Conservation (phyloP, 257 asterid species). For the Lycium ferocissimum region DNA sequence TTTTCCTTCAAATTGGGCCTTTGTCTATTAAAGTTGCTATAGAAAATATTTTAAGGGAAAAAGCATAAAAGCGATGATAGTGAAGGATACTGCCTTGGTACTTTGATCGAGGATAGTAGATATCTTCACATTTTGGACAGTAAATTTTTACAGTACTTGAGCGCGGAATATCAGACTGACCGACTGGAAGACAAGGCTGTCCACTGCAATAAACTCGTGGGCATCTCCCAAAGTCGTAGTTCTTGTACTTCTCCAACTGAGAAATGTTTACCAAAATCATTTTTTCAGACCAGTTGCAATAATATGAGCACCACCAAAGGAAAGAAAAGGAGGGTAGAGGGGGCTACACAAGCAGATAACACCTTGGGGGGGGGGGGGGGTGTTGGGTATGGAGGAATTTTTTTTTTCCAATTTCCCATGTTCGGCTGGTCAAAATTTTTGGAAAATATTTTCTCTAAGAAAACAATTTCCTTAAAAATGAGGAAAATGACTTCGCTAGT, state of each 20-base stretch:
- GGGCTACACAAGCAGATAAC: slow-evolving; percentile 26
- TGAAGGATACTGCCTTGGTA: slow-evolving; percentile 99
- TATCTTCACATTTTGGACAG: slow-evolving; percentile 96
- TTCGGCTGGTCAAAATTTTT: too few relatives aligned
- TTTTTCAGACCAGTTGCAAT: neutral
- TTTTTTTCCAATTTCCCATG: too few relatives aligned
- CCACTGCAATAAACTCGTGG: slow-evolving; percentile 96
- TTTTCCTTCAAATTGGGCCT: neutral
- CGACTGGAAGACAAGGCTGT: slow-evolving; percentile 97
- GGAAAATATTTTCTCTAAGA: too few relatives aligned
- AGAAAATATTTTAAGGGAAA: slow-evolving; percentile 23
- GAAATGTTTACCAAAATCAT: slow-evolving; percentile 18
- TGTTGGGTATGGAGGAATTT: too few relatives aligned
- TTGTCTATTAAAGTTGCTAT: neutral
- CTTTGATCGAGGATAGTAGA: slow-evolving; percentile 94
- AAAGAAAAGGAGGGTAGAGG: neutral
- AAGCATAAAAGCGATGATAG: slow-evolving; percentile 16
- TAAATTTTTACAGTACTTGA: slow-evolving; percentile 91
- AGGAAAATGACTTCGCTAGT: too few relatives aligned
- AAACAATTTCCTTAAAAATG: too few relatives aligned
- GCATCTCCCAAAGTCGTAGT: slow-evolving; percentile 94
- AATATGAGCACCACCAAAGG: slow-evolving; percentile 1
- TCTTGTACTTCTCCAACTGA: slow-evolving; percentile 95
- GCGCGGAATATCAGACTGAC: slow-evolving; percentile 92
- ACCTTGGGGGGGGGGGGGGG: neutral